Evolutionary conservation across 139 green algal genomes (phyloP).

Genomic region (Mesotaenium endlicherianum): DNA sequence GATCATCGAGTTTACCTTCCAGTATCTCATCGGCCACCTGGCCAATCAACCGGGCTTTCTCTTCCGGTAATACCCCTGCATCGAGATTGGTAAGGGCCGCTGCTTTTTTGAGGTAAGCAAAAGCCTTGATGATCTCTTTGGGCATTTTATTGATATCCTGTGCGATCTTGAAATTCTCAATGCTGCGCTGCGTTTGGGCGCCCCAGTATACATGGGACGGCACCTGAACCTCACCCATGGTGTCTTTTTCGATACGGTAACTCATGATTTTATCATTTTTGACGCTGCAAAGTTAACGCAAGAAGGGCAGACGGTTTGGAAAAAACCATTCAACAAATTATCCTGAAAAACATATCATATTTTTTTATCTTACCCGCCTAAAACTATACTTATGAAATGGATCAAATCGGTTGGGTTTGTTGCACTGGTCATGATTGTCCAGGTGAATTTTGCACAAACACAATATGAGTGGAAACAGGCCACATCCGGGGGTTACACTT

Average conservation of each 20-base stretch:
- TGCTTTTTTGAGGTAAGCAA: conserved; percentile 81
- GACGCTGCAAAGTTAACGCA: no score
- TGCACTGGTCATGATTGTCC: no score
- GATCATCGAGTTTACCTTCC: conserved; percentile 77
- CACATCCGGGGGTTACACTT: no score
- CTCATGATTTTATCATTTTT: no score
- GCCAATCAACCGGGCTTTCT: conserved; percentile 16
- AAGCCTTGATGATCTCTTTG: conserved; percentile 71
- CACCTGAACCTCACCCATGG: conserved; percentile 81
- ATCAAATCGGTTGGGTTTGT: no score
- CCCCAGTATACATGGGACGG: conserved; percentile 87
- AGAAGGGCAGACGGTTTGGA: no score
- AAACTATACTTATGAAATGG: no score
- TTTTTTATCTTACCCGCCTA: no score
- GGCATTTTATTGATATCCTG: conserved; percentile 82
- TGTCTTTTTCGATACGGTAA: conserved; percentile 82
- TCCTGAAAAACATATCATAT: no score
- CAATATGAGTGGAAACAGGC: no score
- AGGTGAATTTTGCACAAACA: no score
- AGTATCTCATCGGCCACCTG: conserved; percentile 66
- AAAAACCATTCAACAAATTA: no score
- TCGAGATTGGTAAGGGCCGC: conserved; percentile 41
- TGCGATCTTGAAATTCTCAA: conserved; percentile 94
- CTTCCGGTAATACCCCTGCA: conserved; percentile 15
- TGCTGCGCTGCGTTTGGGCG: conserved; percentile 88